Conservation (phyloP, 495 filamentous ascomycete genomes). For the Thermochaetoides thermophila region DNA sequence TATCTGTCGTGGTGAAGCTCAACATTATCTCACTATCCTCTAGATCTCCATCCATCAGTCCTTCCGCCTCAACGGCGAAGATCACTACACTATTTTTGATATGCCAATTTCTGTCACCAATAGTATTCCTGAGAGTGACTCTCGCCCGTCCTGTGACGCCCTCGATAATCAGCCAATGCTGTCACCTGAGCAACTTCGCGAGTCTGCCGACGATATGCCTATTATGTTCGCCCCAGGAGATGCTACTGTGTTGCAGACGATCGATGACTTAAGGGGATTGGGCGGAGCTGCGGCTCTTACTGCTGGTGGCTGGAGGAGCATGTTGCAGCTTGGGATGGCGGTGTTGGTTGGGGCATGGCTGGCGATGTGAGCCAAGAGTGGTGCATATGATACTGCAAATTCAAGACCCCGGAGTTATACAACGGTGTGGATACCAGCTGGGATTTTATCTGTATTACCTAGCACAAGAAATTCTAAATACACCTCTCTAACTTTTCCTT, state of each 20-base stretch:
- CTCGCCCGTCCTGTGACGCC: slow-evolving; percentile 29
- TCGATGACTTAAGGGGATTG: too few species aligned
- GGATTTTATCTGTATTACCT: too few species aligned
- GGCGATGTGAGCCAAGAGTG: too few species aligned
- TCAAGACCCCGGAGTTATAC: too few species aligned
- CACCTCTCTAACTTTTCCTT: too few species aligned
- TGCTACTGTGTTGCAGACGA: slow-evolving; percentile 21
- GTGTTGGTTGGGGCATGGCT: slow-evolving; percentile 9
- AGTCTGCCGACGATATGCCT: slow-evolving; percentile 20
- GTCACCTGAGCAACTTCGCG: slow-evolving; percentile 24
- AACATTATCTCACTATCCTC: too few species aligned
- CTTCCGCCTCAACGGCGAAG: slow-evolving; percentile 44
- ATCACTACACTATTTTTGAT: slow-evolving; percentile 55
- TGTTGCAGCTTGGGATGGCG: slow-evolving; percentile 3
- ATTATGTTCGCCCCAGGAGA: slow-evolving; percentile 34
- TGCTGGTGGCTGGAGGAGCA: slow-evolving; percentile 4
- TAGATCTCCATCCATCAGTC: slow-evolving; percentile 54
- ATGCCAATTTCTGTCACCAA: slow-evolving; percentile 54
- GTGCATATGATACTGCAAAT: too few species aligned
- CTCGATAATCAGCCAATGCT: slow-evolving; percentile 32
- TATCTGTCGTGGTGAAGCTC: not conserved
- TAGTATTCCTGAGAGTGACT: slow-evolving; percentile 28
- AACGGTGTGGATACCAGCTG: too few species aligned
- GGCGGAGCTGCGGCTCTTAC: too few species aligned
- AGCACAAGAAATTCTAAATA: too few species aligned